Base-by-base conservation (phyloP, 2,329 filamentous ascomycete species). In the Fusarium mundagurra region DNA sequence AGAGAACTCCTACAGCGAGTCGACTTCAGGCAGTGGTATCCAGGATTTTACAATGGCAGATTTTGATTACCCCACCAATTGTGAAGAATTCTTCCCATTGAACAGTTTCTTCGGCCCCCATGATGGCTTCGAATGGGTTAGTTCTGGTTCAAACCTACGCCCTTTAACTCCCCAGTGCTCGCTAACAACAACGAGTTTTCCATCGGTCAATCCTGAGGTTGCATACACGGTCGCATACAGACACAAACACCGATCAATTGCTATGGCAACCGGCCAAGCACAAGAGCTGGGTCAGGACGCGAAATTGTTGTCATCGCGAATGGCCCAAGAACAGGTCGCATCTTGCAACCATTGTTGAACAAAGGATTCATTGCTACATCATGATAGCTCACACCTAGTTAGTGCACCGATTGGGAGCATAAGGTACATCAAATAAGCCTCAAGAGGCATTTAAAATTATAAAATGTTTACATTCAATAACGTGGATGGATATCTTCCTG, bases 61-160 rank as follows among this genome's bases (percentile, higher is more conserved):
- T n/a, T 44, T 65, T 5, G 51, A 75, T 13, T 75, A 72, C 39
- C 47, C 77, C 1, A 67, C 80, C 12, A 77, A 81, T 17, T 82
- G 82, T 47, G 71, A 81, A 58, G 81, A 84, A 53, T 66, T 79
- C 24, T 74, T 80, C n/a, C 79, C 82, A 11, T 66, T 85, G 10
- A 84, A 86, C 27, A 80, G 74, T 60, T 80, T 85, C 33, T 75
- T 85, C 41, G 80, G 77, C 41, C 77, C 79, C 43, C 73, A 78
- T 1, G 80, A 80, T 29, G 74, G 79, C 22, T 76, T 85, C 44
- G 83, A 86, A 64, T 86, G 84, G 84, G 84, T 84, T 80, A 69
- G 82, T 53, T 12, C 53, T 24, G 43, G 29, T 70, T 24, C 29
- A 44, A 44, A 9, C 57, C 20, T 50, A 33, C 44, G 34, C 41